Evolutionary conservation across 495 filamentous ascomycete genomes (phyloP).

Genomic region (Penicillium paxilli): DNA sequence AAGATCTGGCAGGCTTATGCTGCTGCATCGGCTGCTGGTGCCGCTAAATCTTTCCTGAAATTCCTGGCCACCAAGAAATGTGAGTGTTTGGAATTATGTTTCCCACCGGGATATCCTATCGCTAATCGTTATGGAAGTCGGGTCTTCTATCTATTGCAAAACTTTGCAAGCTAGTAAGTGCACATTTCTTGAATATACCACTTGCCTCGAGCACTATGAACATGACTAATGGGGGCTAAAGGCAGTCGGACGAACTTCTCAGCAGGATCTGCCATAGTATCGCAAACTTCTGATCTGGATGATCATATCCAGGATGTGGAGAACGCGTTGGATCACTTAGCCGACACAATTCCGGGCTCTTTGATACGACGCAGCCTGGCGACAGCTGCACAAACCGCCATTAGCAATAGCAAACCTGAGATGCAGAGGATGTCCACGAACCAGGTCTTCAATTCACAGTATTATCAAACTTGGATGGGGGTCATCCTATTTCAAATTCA

Average conservation of each 20-base stretch:
- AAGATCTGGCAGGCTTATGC: slow-evolving; percentile 37
- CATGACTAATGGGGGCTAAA: no score
- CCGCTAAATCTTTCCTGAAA: background rate
- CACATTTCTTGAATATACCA: no score
- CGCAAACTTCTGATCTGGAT: background rate
- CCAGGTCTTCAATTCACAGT: background rate
- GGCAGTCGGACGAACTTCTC: background rate
- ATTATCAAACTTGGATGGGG: background rate
- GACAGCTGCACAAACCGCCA: background rate
- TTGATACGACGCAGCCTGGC: background rate
- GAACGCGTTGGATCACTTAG: background rate
- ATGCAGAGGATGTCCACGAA: background rate
- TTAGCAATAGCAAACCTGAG: background rate
- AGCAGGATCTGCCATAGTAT: background rate
- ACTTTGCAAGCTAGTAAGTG: no score
- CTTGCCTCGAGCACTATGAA: no score
- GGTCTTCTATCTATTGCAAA: background rate
- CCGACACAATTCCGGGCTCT: background rate
- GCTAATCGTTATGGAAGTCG: background rate
- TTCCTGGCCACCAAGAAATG: background rate
- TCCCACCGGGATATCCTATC: background rate
- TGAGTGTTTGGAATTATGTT: background rate
- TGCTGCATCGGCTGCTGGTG: slow-evolving; percentile 27
- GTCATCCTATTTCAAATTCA: background rate
- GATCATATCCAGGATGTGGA: background rate